Percentiles rank a stretch among this genome's conserved stretches.
Evolutionary conservation across 1,139 yeast species (phyloP).

Genomic region (Schizosaccharomyces versatilis): DNA sequence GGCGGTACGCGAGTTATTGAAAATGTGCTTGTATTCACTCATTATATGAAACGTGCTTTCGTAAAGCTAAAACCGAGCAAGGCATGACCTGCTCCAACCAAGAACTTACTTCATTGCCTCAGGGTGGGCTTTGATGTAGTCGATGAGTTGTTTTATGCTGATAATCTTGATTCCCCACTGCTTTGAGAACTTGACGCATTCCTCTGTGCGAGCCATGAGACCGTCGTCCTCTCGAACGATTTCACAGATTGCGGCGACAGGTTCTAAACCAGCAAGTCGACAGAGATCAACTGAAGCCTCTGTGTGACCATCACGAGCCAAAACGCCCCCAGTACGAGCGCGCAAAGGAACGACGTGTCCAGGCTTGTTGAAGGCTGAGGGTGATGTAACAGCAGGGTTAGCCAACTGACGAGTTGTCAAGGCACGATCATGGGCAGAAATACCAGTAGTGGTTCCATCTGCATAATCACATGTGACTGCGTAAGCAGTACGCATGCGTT

Average conservation of each 20-base stretch:
- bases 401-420: slow-evolving; percentile 59
- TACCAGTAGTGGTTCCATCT: slow-evolving; percentile 87
- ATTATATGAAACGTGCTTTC: neutral
- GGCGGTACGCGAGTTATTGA: neutral
- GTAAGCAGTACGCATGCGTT: slow-evolving; percentile 91
- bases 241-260: slow-evolving; percentile 87
- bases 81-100: neutral
- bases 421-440: slow-evolving; percentile 84
- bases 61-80: neutral
- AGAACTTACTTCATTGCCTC: neutral
- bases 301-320: slow-evolving; percentile 82
- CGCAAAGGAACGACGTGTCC: slow-evolving; percentile 87
- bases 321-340: slow-evolving; percentile 69
- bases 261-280: slow-evolving; percentile 49
- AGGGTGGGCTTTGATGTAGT: slow-evolving; percentile 23
- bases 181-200: slow-evolving; percentile 51
- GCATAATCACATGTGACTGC: slow-evolving; percentile 72
- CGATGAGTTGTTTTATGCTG: slow-evolving; percentile 56
- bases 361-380: slow-evolving; percentile 61
- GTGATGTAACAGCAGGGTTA: slow-evolving; percentile 25
- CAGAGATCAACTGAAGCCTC: slow-evolving; percentile 65
- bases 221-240: slow-evolving; percentile 86
- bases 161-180: slow-evolving; percentile 46
- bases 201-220: slow-evolving; percentile 74
- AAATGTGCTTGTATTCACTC: neutral